Conservation (phyloP, 176 grass and related monocot species). For the Thinopyrum elongatum region DNA sequence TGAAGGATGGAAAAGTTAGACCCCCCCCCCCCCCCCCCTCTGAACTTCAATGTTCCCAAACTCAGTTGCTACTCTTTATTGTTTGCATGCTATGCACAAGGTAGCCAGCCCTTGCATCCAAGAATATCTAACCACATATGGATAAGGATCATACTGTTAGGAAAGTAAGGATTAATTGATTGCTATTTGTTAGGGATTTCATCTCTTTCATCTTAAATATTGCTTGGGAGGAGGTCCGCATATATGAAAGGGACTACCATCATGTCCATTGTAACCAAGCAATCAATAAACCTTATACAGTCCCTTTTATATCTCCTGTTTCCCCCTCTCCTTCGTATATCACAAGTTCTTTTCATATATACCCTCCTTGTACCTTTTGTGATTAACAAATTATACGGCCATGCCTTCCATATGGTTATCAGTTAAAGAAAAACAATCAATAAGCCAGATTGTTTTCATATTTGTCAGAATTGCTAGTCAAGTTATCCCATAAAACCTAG, state of each 20-base stretch:
- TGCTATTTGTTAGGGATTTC: background rate
- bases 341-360: background rate
- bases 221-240: background rate
- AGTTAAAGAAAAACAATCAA: background rate
- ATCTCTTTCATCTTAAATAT: background rate
- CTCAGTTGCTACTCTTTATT: background rate
- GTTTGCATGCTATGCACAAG: background rate
- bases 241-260: background rate
- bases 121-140: background rate
- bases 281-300: background rate
- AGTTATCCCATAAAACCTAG: background rate
- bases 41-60: background rate
- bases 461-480: background rate
- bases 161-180: background rate
- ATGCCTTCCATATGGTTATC: background rate
- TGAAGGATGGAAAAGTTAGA: background rate
- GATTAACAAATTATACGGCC: background rate
- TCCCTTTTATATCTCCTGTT: background rate
- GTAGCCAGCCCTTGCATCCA: background rate
- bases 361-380: background rate
- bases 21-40: no score
- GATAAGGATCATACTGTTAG: background rate
- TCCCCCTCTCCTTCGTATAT: background rate
- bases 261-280: background rate
- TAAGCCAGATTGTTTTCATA: background rate